These are phyloP conservation scores for Flaveria robusta DNA, from an alignment of 129 eudicot species.

Conservation along the genomic window DNA sequence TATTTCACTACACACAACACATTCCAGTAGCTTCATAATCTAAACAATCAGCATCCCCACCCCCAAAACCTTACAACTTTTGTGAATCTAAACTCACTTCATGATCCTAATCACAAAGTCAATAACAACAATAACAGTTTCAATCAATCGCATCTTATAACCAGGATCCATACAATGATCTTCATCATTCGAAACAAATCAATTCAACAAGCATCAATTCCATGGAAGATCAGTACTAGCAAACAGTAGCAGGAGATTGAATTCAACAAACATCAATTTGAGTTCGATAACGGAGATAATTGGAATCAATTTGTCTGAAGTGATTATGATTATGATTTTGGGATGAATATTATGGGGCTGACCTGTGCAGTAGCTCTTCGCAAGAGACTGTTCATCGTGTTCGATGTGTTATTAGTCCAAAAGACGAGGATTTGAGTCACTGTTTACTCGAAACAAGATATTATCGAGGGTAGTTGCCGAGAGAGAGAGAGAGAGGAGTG, in stretches of 20 bases:
- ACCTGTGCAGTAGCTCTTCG: constrained; percentile 41
- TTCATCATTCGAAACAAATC: background rate
- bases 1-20: background rate
- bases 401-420: background rate
- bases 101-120: too few relatives aligned
- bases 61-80: too few relatives aligned
- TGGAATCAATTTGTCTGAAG: background rate
- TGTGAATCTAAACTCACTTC: too few relatives aligned
- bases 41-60: too few relatives aligned
- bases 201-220: background rate
- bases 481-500: background rate
- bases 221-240: too few relatives aligned
- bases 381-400: constrained; percentile 33
- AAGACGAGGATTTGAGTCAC: constrained; percentile 1
- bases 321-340: background rate
- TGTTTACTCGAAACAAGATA: background rate
- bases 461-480: background rate
- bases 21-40: background rate
- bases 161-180: background rate
- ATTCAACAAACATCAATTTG: background rate
- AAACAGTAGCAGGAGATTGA: background rate
- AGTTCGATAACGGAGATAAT: constrained; percentile 7
- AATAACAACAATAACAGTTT: too few relatives aligned
- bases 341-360: constrained; percentile 4
- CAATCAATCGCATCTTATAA: background rate